Percentiles rank a stretch among this genome's conserved stretches.
Conservation (phyloP, 2,329 filamentous ascomycete species). For the Paraphoma chrysanthemicola region DNA sequence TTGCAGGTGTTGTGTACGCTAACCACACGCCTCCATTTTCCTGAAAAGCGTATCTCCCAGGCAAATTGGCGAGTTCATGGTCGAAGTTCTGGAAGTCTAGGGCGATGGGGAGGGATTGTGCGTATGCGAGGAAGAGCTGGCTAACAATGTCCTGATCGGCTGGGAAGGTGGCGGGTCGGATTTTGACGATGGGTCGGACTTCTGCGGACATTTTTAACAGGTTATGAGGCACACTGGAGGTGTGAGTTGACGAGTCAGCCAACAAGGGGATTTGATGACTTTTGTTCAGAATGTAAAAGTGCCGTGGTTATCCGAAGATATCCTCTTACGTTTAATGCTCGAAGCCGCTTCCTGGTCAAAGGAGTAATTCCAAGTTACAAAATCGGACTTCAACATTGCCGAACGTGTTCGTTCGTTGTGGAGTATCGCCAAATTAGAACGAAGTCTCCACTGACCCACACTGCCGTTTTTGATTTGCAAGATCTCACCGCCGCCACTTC, state of each 20-base stretch:
- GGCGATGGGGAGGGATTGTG: slow-evolving; percentile 58
- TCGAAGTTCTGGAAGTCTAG: slow-evolving; percentile 65
- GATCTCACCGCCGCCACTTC: no score
- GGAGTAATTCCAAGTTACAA: no score
- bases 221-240: background rate
- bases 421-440: no score
- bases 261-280: background rate
- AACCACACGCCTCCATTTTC: slow-evolving; percentile 59
- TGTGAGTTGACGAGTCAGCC: background rate
- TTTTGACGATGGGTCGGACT: slow-evolving; percentile 4
- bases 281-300: background rate
- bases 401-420: background rate
- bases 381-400: no score
- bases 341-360: no score
- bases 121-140: slow-evolving; percentile 50
- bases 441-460: no score
- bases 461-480: no score
- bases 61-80: slow-evolving; percentile 59
- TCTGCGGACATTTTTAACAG: background rate
- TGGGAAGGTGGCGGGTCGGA: slow-evolving; percentile 46
- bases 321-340: background rate
- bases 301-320: background rate
- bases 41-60: slow-evolving; percentile 60
- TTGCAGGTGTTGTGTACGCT: slow-evolving; percentile 37
- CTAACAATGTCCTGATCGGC: slow-evolving; percentile 49